Evolutionary conservation across 208 protist genomes (phyloP).

Genomic region (Leishmania major): DNA sequence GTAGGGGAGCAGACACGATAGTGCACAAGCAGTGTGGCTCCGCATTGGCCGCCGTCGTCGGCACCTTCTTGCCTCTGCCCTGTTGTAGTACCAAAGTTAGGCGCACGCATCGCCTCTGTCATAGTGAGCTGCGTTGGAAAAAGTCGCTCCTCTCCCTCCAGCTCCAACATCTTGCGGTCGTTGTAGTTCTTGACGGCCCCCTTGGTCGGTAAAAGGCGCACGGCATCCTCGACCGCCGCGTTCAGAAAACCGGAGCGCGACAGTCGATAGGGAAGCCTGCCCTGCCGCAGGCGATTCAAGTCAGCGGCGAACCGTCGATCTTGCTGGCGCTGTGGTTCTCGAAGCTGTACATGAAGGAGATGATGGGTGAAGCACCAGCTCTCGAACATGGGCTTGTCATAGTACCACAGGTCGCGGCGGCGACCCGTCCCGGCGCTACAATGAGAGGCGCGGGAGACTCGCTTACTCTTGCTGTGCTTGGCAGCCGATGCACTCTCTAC

Average conservation of each 20-base stretch:
- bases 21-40: constrained; percentile 21
- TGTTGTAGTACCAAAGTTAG: not conserved
- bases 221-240: constrained; percentile 41
- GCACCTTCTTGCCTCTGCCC: not conserved
- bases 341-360: constrained; percentile 74
- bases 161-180: constrained; percentile 63
- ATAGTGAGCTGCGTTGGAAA: constrained; percentile 55
- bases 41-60: not conserved
- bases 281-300: constrained; percentile 66
- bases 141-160: constrained; percentile 42
- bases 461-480: not conserved
- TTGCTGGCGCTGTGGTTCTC: constrained; percentile 44
- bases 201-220: constrained; percentile 77
- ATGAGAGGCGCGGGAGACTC: not conserved
- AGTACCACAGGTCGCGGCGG: constrained; percentile 36
- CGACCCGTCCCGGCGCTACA: not conserved
- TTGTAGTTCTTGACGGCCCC: constrained; percentile 70
- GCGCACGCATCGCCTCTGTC: not conserved
- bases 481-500: not conserved
- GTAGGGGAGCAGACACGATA: constrained; percentile 3
- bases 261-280: constrained; percentile 63
- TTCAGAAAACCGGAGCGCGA: constrained; percentile 70
- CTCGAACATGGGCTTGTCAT: constrained; percentile 59
- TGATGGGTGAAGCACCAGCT: constrained; percentile 62
- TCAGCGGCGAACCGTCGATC: constrained; percentile 63